phyloP scores from a whole-genome alignment of 371 early-diverging fungal genomes.

The Rhizopus stolonifer region DNA sequence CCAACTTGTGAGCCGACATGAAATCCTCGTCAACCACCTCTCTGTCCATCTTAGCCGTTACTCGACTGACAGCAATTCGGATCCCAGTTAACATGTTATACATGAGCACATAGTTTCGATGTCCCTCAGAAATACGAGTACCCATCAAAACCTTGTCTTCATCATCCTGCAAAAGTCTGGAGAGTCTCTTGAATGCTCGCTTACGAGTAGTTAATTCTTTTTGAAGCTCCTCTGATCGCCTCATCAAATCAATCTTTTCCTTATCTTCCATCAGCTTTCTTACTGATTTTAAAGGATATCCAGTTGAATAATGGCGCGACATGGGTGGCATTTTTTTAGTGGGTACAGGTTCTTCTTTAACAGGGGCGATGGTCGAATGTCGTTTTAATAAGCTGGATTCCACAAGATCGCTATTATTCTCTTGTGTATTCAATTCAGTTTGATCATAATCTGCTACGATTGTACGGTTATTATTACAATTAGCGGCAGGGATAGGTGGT shows the following conservation, averaged over 20 bases:
- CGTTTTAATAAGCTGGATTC: constrained; percentile 13
- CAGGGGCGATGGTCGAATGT: constrained; percentile 19
- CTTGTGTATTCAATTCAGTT: background rate
- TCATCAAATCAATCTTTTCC: constrained; percentile 19
- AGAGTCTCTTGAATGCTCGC: constrained; percentile 42
- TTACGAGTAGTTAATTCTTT: constrained; percentile 38
- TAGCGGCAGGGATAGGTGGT: constrained; percentile 1
- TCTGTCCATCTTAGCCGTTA: constrained; percentile 80
- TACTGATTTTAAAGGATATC: constrained; percentile 31
- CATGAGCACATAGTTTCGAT: constrained; percentile 85
- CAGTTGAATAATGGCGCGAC: constrained; percentile 44
- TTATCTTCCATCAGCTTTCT: constrained; percentile 31
- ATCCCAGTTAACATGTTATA: constrained; percentile 98
- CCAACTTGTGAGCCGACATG: constrained; percentile 85
- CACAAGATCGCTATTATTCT: background rate
- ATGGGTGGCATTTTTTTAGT: background rate
- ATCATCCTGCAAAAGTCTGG: constrained; percentile 27
- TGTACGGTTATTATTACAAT: background rate
- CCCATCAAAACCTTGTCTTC: constrained; percentile 60
- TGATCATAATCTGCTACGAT: background rate
- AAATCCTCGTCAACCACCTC: constrained; percentile 78
- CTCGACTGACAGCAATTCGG: constrained; percentile 79
- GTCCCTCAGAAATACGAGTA: constrained; percentile 66
- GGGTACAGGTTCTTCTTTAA: background rate
- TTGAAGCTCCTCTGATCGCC: constrained; percentile 44